Evolutionary conservation across 2,329 filamentous ascomycete genomes (phyloP).

Genomic region (Calonectria hawksworthii): DNA sequence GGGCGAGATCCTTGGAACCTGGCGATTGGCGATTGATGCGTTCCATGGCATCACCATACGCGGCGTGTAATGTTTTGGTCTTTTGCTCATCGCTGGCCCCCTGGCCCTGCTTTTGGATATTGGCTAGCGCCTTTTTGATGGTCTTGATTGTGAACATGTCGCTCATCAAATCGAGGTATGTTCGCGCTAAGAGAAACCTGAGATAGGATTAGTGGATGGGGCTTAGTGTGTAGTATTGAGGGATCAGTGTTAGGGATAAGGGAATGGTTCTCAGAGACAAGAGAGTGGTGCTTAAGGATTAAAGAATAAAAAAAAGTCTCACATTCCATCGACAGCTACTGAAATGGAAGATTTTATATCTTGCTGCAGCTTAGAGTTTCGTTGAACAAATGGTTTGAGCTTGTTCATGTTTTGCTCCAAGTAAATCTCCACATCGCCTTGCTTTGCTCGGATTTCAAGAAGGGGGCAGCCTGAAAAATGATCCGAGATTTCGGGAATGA

Average conservation of each 20-base stretch:
- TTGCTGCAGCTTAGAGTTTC: slow-evolving; percentile 9
- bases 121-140: neutral
- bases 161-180: slow-evolving; percentile 6
- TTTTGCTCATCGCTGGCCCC: neutral
- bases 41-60: slow-evolving; percentile 1
- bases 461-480: neutral
- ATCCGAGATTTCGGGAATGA: neutral
- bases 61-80: neutral
- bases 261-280: no score
- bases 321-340: slow-evolving; percentile 16
- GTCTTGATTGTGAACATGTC: neutral
- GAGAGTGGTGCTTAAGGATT: neutral
- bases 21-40: neutral
- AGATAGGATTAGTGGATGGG: neutral
- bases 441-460: slow-evolving; percentile 14
- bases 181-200: slow-evolving; percentile 14
- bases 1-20: neutral
- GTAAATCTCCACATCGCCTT: slow-evolving; percentile 7
- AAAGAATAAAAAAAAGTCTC: neutral
- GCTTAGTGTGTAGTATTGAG: no score
- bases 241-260: no score
- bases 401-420: slow-evolving; percentile 5
- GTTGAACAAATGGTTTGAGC: slow-evolving; percentile 11
- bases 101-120: slow-evolving; percentile 2
- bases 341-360: slow-evolving; percentile 19